These are phyloP conservation scores for Raphanus sativus DNA, from an alignment of 345 rosid genomes.

Conservation along the genomic window DNA sequence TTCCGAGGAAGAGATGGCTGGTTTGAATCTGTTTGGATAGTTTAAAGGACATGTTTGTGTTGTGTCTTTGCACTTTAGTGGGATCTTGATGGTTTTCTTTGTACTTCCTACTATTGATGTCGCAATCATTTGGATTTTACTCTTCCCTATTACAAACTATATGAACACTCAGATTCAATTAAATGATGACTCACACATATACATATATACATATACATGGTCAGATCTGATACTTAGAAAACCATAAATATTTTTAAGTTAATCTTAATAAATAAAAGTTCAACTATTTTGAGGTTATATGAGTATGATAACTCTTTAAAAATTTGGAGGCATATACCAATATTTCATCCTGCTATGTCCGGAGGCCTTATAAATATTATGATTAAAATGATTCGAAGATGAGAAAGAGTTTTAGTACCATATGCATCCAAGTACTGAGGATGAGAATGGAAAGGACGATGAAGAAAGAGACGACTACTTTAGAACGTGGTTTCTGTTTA, in stretches of 20 bases:
- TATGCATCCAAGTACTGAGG: not conserved
- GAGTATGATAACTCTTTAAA: not conserved
- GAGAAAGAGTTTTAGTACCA: not conserved
- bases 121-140: not conserved
- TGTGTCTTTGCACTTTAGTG: conserved; percentile 36
- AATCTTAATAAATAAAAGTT: too few relatives aligned
- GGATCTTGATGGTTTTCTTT: not conserved
- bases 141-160: not conserved
- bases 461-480: not conserved
- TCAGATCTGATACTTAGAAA: not conserved
- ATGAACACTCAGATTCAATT: not conserved
- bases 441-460: not conserved
- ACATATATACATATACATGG: not conserved
- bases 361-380: not conserved
- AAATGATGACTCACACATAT: not conserved
- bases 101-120: not conserved
- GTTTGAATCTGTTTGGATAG: conserved; percentile 2
- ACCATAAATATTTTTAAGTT: not conserved
- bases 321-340: not conserved
- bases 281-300: not conserved
- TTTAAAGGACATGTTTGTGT: conserved; percentile 39
- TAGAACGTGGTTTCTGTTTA: not conserved
- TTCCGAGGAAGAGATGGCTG: conserved; percentile 5
- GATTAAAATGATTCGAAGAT: not conserved
- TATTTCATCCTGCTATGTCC: too few relatives aligned